Evolutionary conservation across 371 early-diverging fungal species (phyloP), one percentile per base, ranked within the genome.

Genomic region (Furculomyces boomerangus): DNA sequence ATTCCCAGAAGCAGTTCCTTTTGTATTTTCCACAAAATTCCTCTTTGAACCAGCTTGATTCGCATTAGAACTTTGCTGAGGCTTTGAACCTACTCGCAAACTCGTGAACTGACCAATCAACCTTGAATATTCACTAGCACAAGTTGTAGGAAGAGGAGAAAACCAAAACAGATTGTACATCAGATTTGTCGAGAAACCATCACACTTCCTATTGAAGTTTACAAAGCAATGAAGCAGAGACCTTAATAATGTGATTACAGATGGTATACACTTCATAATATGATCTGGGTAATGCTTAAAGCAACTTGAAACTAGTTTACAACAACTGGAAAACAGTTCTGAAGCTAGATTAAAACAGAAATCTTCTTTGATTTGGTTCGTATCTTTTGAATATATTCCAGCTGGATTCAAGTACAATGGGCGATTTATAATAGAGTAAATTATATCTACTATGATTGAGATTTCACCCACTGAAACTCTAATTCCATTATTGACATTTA

Each of bases 171-270:
- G 5, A 29, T 30, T 50, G 5, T 13, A 5, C 35, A 31, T 50
- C 26, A 7, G 8, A 26, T 49, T 8, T 28, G 5, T 27, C 10
- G 44, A 20, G 26, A 22, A 35, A 1, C 30, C 28, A 25, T 65
- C 53, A 13, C 53, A 43, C 27, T 25, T 13, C 5, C 18, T 10
- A 39, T 49, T 25, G 18, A 24, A 41, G 40, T 60, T 30, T 10
- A 68, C 61, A 56, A 68, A 68, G 2, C 64, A 59, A 30, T 68
- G 66, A 5, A 67, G 29, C 44, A 68, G 37, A 5, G 45, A 14
- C n/a, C 68, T 60, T 28, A 68, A 27, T 1, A 55, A 22, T 1
- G 51, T 45, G 2, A 55, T 47, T 13, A 65, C 44, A 10, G 59
- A 27, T 8, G 68, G 56, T 3, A 64, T 27, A 8, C 57, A 53